Evolutionary conservation across 2,329 filamentous ascomycete species (phyloP).

Genomic region (Calycina herbarum): DNA sequence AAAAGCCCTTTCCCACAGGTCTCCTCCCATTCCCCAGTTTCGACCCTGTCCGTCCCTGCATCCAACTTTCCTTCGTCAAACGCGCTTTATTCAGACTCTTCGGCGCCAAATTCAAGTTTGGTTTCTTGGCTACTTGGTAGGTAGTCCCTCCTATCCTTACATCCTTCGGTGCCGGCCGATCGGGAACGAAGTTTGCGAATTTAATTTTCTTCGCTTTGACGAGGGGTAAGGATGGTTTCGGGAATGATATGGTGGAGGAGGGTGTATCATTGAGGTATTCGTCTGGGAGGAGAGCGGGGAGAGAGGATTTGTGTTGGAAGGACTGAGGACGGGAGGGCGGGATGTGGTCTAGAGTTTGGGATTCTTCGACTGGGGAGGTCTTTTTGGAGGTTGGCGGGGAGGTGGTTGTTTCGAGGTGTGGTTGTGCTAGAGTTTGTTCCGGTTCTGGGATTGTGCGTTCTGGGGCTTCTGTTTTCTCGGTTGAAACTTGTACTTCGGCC

Average conservation of each 20-base stretch:
- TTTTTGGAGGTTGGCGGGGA: background rate
- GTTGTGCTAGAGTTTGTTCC: background rate
- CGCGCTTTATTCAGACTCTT: slow-evolving; percentile 30
- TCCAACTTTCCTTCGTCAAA: slow-evolving; percentile 33
- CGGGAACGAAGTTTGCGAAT: slow-evolving; percentile 28
- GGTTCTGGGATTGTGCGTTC: background rate
- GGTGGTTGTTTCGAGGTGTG: background rate
- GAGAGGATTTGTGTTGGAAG: slow-evolving; percentile 3
- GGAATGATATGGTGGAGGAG: background rate
- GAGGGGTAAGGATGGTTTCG: background rate
- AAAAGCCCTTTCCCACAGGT: slow-evolving; percentile 29
- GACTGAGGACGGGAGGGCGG: background rate
- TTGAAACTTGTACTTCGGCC: background rate
- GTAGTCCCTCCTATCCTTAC: slow-evolving; percentile 32
- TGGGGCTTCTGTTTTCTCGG: background rate
- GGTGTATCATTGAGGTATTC: slow-evolving; percentile 35
- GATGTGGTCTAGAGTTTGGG: slow-evolving; percentile 1
- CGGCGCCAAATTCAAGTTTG: slow-evolving; percentile 30
- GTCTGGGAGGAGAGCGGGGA: slow-evolving; percentile 34
- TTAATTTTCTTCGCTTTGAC: slow-evolving; percentile 33
- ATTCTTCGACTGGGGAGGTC: background rate
- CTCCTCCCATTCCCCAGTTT: slow-evolving; percentile 26
- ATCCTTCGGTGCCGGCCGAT: slow-evolving; percentile 29
- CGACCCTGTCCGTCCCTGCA: slow-evolving; percentile 30
- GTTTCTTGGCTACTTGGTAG: slow-evolving; percentile 30